Percentiles rank a stretch among this genome's conserved stretches.
phyloP scores from a whole-genome alignment of 148 eudicot genomes.

The Persicaria maculosa region DNA sequence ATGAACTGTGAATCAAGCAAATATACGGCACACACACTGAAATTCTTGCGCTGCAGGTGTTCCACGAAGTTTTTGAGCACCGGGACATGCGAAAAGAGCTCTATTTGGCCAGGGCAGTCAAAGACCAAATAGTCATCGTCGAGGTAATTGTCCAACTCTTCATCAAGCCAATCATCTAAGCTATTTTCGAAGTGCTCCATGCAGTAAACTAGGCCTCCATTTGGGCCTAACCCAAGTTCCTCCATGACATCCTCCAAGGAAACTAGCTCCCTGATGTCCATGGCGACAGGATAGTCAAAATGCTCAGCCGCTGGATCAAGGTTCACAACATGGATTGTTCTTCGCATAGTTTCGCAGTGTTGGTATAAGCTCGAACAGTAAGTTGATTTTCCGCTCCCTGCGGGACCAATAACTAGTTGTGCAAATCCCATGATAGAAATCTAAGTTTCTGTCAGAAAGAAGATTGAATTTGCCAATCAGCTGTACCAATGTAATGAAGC shows the following conservation, averaged over 20 bases:
- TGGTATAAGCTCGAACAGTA: constrained; percentile 81
- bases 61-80: constrained; percentile 88
- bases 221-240: constrained; percentile 86
- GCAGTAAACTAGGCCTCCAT: constrained; percentile 88
- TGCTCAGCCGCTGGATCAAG: constrained; percentile 95
- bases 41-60: constrained; percentile 73
- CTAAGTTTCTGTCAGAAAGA: neutral
- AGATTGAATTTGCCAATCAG: neutral
- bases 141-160: constrained; percentile 68
- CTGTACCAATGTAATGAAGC: neutral
- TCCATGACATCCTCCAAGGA: constrained; percentile 96
- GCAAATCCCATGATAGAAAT: constrained; percentile 61
- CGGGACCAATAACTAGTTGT: constrained; percentile 78
- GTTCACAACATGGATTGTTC: constrained; percentile 68
- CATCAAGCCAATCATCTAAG: constrained; percentile 85
- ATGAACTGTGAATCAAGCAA: constrained; percentile 97
- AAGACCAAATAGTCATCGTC: constrained; percentile 93
- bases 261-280: constrained; percentile 78
- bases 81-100: constrained; percentile 90
- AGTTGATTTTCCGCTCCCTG: constrained; percentile 91
- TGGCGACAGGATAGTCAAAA: constrained; percentile 90
- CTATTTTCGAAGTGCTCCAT: constrained; percentile 96
- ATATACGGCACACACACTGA: constrained; percentile 87
- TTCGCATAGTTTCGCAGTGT: constrained; percentile 64
- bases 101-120: constrained; percentile 98